These are phyloP conservation scores for Kluyveromyces aestuarii DNA, from an alignment of 805 yeast species.

Conservation along the genomic window DNA sequence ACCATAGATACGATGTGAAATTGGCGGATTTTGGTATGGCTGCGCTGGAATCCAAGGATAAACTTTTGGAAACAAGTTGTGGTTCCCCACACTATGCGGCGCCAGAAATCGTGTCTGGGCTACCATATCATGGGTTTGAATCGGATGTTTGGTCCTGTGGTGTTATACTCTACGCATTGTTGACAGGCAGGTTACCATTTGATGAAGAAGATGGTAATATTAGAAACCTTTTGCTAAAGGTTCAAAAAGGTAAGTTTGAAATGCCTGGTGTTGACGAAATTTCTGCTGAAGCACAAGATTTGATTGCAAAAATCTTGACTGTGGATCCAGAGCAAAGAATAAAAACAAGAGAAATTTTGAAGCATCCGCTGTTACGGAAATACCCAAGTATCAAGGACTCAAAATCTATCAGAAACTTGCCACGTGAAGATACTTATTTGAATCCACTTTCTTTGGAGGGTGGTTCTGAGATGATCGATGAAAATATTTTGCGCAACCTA, in stretches of 20 bases:
- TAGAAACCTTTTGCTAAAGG: conserved; percentile 76
- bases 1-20: conserved; percentile 78
- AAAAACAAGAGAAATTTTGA: conserved; percentile 62
- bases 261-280: conserved; percentile 73
- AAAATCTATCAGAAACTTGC: conserved; percentile 29
- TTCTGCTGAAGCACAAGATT: conserved; percentile 78
- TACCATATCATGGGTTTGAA: conserved; percentile 92
- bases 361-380: conserved; percentile 74
- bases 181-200: conserved; percentile 93
- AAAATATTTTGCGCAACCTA: conserved; percentile 64
- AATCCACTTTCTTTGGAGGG: conserved; percentile 28
- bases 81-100: conserved; percentile 99
- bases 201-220: conserved; percentile 83
- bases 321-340: conserved; percentile 80
- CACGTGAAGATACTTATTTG: conserved; percentile 32
- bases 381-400: conserved; percentile 39
- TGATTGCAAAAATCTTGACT: conserved; percentile 68
- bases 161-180: conserved; percentile 81
- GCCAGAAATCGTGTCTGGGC: conserved; percentile 95
- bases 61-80: conserved; percentile 85
- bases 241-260: conserved; percentile 77
- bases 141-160: conserved; percentile 99
- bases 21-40: conserved; percentile 99
- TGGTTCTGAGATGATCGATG: conserved; percentile 42
- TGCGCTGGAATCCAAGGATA: conserved; percentile 77